These are phyloP conservation scores for Pichia californica DNA, from an alignment of 805 yeast genomes.

Conservation along the genomic window DNA sequence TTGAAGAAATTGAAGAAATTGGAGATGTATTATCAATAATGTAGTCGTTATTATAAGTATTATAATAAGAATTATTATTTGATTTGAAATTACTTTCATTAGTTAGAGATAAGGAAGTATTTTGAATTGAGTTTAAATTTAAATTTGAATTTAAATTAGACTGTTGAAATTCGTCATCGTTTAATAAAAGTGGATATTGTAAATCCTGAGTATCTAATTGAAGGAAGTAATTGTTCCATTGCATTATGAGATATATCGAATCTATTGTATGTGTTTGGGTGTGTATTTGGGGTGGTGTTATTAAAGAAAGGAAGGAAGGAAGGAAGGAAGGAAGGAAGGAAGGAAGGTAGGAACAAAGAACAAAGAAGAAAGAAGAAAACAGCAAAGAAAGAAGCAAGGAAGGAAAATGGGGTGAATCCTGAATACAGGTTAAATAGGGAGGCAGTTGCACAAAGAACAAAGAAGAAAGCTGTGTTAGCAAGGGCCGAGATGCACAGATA, in stretches of 20 bases:
- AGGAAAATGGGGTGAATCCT: background rate
- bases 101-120: no score
- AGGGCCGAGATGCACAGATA: no score
- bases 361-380: background rate
- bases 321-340: background rate
- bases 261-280: no score
- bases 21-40: no score
- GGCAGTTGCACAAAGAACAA: background rate
- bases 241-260: background rate
- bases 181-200: background rate
- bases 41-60: background rate
- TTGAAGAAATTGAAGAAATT: background rate
- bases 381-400: background rate
- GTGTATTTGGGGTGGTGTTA: background rate
- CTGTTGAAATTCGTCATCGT: slow-evolving; percentile 1
- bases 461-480: no score
- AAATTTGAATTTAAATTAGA: background rate
- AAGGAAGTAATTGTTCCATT: slow-evolving; percentile 1
- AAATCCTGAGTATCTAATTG: slow-evolving; percentile 1
- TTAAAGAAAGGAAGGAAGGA: background rate
- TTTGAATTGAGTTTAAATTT: no score
- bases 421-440: background rate
- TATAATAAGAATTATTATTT: background rate
- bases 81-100: no score
- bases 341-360: no score